phyloP scores from a whole-genome alignment of 805 yeast species.

The Metschnikowia vanudenii region DNA sequence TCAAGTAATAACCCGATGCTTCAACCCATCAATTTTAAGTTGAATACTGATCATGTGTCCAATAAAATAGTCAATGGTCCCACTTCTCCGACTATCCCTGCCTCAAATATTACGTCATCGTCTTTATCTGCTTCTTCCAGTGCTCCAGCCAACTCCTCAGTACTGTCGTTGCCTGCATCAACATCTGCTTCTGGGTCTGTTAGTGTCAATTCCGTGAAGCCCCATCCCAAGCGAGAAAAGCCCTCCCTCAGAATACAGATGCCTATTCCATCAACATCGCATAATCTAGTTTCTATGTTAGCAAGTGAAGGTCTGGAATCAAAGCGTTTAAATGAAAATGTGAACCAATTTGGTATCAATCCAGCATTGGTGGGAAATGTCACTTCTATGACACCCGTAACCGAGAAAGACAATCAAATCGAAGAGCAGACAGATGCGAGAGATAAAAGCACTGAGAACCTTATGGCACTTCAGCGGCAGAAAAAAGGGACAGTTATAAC shows the following conservation, averaged over 20 bases:
- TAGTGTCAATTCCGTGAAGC: background rate
- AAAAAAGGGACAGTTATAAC: conserved; percentile 3
- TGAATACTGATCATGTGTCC: conserved; percentile 10
- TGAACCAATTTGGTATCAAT: conserved; percentile 69
- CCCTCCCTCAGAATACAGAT: conserved; percentile 66
- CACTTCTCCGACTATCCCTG: background rate
- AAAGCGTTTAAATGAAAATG: conserved; percentile 34
- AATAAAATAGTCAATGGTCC: background rate
- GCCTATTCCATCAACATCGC: conserved; percentile 61
- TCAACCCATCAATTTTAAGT: conserved; percentile 54
- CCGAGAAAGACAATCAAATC: conserved; percentile 49
- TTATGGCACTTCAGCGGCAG: conserved; percentile 3
- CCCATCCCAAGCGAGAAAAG: conserved; percentile 39
- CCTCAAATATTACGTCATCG: background rate
- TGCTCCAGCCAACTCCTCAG: background rate
- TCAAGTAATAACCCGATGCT: conserved; percentile 45
- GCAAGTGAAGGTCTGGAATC: conserved; percentile 29
- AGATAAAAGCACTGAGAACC: conserved; percentile 5
- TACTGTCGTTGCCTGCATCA: conserved; percentile 11
- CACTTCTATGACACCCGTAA: conserved; percentile 79
- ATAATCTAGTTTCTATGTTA: conserved; percentile 37
- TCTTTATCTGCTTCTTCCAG: background rate
- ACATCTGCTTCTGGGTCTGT: background rate
- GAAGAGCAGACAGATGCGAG: conserved; percentile 10
- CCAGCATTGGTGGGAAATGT: conserved; percentile 47